Evolutionary conservation across 2,329 filamentous ascomycete genomes (phyloP), one percentile per base, ranked within the genome.

Genomic region (Pseudogymnoascus sp.): DNA sequence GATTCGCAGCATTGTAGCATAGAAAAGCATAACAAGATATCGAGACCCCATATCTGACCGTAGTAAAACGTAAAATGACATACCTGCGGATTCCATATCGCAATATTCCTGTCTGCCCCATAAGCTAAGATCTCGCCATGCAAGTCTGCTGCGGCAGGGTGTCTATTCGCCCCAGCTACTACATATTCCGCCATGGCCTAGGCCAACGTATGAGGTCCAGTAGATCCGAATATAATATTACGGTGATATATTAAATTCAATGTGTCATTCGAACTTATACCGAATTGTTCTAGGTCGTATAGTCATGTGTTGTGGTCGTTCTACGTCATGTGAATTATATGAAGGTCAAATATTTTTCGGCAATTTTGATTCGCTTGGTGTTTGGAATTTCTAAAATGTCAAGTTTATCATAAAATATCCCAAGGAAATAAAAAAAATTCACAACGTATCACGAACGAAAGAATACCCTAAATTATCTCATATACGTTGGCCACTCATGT

Each of bases 111-210:
- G 75, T 96, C 91, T 7, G 93, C 89, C 33, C 95, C 95, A 78
- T 91, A 99, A 31, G 92, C 95, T 62, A 99, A 80, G 50, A 92
- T 74, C 66, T 82, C 78, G 19, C 77, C 72, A 72, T 89, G 86
- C 95, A 95, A 99, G 77, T 98, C 93, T 28, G 93, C 93, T 28
- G 91, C 90, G 14, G 89, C 87, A 16, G 93, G 89, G 71, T 98
- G 91, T 70, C 93, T 84, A 75, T 98, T 99, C 56, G 91, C 93
- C 65, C 95, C 95, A 66, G 88, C 86, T 56, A 91, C 68, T 33
- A 74, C 66, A 65, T 75, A 74, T 41, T 60, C 33, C 14, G 40
- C 60, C 60, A 61, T 46, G 24, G 40, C 41, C 40, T 33, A 7
- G 16, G 60, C 59, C 59, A 31, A 38, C 33, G 50, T 56, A 56